Evolutionary conservation across 768 basidiomycete species (phyloP), one percentile per base, ranked within the genome.

Genomic region (Gloeopeniophorella convolvens): DNA sequence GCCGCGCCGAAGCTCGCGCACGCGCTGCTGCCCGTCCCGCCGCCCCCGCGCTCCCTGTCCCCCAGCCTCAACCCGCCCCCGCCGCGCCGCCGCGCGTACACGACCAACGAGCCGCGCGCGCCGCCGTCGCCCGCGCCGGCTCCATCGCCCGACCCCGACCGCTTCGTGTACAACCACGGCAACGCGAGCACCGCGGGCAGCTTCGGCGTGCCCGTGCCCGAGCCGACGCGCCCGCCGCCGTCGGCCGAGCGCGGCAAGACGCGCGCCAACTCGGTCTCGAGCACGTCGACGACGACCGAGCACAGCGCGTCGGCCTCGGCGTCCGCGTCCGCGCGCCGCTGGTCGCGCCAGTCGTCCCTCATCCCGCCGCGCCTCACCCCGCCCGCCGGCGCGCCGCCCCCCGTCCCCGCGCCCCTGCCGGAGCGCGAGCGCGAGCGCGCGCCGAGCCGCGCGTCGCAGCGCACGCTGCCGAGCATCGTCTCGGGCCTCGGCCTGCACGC

Each of bases 371-470:
- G 74, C 40, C 62, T 72, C 42, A 76, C 76, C 4, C 82, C 82
- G 9, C 81, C 83, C 2, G 73, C 68, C 23, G 83, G 79, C 5
- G 80, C 83, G 13, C 73, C 78, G 24, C 79, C 81, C 4, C 72
- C 75, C 13, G 62, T 74, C 21, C 78, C 70, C 5, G 36, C 51
- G 11, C 46, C 57, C 15, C 28, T 48, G 7, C 20, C 56, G 6
- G 39, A 55, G 37, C 58, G 58, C 34, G 26, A 28, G 12, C 8
- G 15, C 3, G 57, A 56, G 16, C 57, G 47, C n/a, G 42, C 47
- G 36, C 44, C 54, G 36, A 58, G 54, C 45, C 50, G 53, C 21
- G 64, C 65, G n/a, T 66, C 65, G 48, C 58, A 65, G 33, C 50
- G 45, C 24, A 51, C 44, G 24, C 20, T 47, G 20, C 54, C 56